Base-by-base conservation (phyloP, 805 yeast species). In the Metschnikowia arizonensis region DNA sequence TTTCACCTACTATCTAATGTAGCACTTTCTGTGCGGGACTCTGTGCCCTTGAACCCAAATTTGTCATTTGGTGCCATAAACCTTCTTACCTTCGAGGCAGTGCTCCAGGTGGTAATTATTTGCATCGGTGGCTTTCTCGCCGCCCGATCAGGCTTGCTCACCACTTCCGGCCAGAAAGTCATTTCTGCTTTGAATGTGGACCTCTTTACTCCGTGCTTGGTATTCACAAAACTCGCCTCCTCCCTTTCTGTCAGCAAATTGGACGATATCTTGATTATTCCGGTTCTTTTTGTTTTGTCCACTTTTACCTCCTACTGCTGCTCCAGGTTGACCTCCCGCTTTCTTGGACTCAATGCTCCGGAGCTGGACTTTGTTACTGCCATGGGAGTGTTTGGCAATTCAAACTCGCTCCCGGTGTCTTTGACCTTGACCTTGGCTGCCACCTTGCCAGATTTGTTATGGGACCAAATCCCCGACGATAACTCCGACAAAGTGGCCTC, bases 371-470 rank as follows among this genome's bases (percentile, higher is more conserved):
- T 88, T 58, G 97, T 93, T 40, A 85, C 95, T 18, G 98, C 97
- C 2, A 93, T 93, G 95, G 88, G 93, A 2, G 96, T 90, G 5
- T 91, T 91, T 66, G 98, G 97, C 43, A 93, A 91, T 66, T 88
- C 96, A 35, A 91, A 91, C 70, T 86, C 96, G 9, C 76, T 91
- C 45, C 98, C 99, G 0, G 98, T 91, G 1, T 88, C 97, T 0
- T 74, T 93, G 53, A 85, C 93, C 1, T 69, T 93, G 46, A 83
- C 95, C 1, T 69, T 85, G 51, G 82, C 90, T 1, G 83, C 82
- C 59, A 82, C 91, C 0, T 68, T 85, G 48, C 95, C 93, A 2
- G 79, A 81, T 50, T 69, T 85, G 48, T 76, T 81, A 40, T 85
- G 95, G 95, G 86, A 81, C 46, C 84, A 81, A 49, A 69, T 85